A percentile compares a stretch with the other conserved stretches of the same genome.
phyloP scores from a whole-genome alignment of 192 early-diverging fungal species.

The Funneliformis mosseae region DNA sequence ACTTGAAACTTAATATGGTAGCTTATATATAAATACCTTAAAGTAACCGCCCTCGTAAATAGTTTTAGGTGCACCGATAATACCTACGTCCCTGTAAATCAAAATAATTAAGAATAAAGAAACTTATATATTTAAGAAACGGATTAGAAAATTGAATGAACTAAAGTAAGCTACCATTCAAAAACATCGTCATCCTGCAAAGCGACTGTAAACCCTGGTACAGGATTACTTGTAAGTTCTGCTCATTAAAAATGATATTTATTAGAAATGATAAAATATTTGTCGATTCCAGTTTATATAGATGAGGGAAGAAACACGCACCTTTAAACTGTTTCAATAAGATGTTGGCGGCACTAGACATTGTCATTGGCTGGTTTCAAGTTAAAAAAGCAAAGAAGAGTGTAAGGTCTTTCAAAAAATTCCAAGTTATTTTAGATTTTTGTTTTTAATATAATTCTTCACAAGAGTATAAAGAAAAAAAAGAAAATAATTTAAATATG shows the following conservation, averaged over 20 bases:
- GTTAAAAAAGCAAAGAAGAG: not conserved
- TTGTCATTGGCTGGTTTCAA: not conserved
- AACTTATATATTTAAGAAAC: not conserved
- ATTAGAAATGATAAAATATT: not conserved
- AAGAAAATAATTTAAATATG: not conserved
- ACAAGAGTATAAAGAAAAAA: too few relatives aligned
- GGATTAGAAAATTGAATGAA: not conserved
- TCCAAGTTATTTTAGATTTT: too few relatives aligned
- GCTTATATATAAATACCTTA: slow-evolving; percentile 36
- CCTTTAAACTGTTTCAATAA: slow-evolving; percentile 55
- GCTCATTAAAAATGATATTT: not conserved
- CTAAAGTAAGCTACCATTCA: slow-evolving; percentile 38
- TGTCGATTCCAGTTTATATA: not conserved
- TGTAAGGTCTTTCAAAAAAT: not conserved
- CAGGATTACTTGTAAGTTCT: slow-evolving; percentile 51
- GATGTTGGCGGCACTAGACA: slow-evolving; percentile 47
- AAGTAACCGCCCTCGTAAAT: slow-evolving; percentile 57
- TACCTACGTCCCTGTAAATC: slow-evolving; percentile 46
- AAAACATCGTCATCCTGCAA: slow-evolving; percentile 46
- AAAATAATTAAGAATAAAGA: not conserved
- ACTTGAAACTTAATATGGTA: not conserved
- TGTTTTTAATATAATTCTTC: too few relatives aligned
- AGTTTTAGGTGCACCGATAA: slow-evolving; percentile 51
- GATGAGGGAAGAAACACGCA: not conserved
- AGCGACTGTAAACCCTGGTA: slow-evolving; percentile 56